These are phyloP conservation scores for Heimioporus retisporus DNA, from an alignment of 1,284 basidiomycete genomes.

Conservation along the genomic window DNA sequence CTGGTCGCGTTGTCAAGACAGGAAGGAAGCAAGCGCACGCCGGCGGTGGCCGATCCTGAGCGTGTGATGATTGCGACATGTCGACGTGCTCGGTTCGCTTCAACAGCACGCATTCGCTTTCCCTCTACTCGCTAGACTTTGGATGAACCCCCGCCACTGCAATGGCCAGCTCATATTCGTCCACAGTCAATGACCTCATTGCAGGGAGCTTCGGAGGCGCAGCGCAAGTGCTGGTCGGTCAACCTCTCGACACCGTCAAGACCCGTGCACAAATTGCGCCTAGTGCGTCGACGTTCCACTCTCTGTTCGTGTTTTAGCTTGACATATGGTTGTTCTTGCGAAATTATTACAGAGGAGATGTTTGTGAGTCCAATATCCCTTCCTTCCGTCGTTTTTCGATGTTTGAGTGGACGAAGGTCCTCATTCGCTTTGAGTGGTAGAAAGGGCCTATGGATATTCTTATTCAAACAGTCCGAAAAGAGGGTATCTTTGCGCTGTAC, in stretches of 20 bases:
- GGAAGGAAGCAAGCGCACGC: no score
- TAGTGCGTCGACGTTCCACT: slow-evolving; percentile 54
- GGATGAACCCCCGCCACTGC: not conserved
- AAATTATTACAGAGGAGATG: slow-evolving; percentile 68
- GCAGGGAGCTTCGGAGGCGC: slow-evolving; percentile 85
- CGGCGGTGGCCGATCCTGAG: no score
- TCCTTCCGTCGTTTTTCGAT: not conserved
- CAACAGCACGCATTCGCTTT: not conserved
- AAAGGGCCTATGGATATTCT: slow-evolving; percentile 95
- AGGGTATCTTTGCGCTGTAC: slow-evolving; percentile 92
- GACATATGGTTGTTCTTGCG: slow-evolving; percentile 2
- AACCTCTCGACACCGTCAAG: slow-evolving; percentile 91
- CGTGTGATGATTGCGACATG: no score
- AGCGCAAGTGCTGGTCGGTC: slow-evolving; percentile 87
- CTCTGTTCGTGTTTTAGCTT: not conserved
- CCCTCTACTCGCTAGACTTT: not conserved
- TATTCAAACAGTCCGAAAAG: slow-evolving; percentile 83
- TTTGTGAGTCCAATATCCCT: slow-evolving; percentile 66
- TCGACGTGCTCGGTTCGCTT: no score
- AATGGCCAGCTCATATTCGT: slow-evolving; percentile 38
- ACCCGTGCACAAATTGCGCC: slow-evolving; percentile 83
- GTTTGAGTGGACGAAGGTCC: not conserved
- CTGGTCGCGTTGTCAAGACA: no score
- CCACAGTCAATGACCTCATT: slow-evolving; percentile 78
- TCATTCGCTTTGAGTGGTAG: slow-evolving; percentile 48